Evolutionary conservation across 495 filamentous ascomycete genomes (phyloP), one percentile per base, ranked within the genome.

Genomic region (Penicillium egyptiacum): DNA sequence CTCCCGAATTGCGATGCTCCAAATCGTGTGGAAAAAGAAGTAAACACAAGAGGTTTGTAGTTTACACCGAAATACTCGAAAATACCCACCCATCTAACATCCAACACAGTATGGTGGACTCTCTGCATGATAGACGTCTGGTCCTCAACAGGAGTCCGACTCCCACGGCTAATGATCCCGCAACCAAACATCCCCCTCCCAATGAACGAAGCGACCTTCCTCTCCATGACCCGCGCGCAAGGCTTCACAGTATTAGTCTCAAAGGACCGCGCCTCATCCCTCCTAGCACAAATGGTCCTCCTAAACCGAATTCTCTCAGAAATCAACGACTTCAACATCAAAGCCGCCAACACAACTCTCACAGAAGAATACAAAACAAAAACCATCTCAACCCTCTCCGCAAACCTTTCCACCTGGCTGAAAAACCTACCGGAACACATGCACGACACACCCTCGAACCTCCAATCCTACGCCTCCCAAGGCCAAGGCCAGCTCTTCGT

Each of bases 111-210:
- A 10, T 78, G 74, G 73, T 75, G 71, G 71, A 61, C 71, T 5
- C 56, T 78, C 2, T 71, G 67, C 53, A 76, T 78, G 75, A 72
- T 76, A 42, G 75, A 78, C 58, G 63, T 70, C 12, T 78, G 75
- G 75, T 68, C 67, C 17, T 70, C 74, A 7, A 58, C 65, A 2
- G 75, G 71, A 1, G 63, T 76, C 8, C 52, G 65, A 17, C 63
- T 75, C 20, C 71, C 74, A 12, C 48, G 61, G 10, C 59, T 63
- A 22, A 58, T 72, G 35, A 62, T 59, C 37, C 68, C 67, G 0
- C 35, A 37, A 10, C 58, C 67, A 1, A 22, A 58, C 11, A 53
- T 70, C 1, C 61, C 62, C 11, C 61, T 75, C 5, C 74, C 67
- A 28, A 64, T 67, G 17, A 67, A 77, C 8, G 75, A 73, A 33